phyloP scores from a whole-genome alignment of 2,329 filamentous ascomycete genomes.

The Fusarium cyanostomum region DNA sequence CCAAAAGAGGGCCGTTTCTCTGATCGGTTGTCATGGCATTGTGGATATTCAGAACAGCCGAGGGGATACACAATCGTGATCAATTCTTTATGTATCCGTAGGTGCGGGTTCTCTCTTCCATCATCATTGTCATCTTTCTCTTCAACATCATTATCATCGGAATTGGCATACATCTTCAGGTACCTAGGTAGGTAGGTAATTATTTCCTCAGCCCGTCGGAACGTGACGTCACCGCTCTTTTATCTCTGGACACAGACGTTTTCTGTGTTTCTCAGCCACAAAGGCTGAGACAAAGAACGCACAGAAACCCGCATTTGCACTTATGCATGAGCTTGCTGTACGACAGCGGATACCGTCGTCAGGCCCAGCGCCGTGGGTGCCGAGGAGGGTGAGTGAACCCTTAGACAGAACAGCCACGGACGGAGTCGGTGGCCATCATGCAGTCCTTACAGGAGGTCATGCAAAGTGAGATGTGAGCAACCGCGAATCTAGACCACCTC shows the following conservation, averaged over 20 bases:
- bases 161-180: background rate
- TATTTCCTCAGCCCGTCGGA: too few relatives aligned
- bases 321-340: constrained; percentile 6
- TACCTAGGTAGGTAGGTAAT: too few relatives aligned
- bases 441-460: background rate
- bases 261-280: constrained; percentile 2
- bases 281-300: constrained; percentile 5
- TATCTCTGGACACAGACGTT: constrained; percentile 1
- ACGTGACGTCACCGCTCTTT: constrained; percentile 17
- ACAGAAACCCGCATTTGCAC: background rate
- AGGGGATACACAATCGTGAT: constrained; percentile 6
- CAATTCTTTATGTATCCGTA: background rate
- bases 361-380: background rate
- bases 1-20: constrained; percentile 21
- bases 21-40: background rate
- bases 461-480: constrained; percentile 15
- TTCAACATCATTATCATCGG: background rate
- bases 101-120: too few relatives aligned
- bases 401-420: background rate
- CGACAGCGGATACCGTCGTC: background rate
- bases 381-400: background rate
- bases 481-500: constrained; percentile 13
- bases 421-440: constrained; percentile 1
- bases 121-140: background rate
- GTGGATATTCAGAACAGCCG: constrained; percentile 5